Percentiles rank a stretch among this genome's conserved stretches.
Conservation (phyloP, 2,329 filamentous ascomycete species). For the Diaporthe sp. region DNA sequence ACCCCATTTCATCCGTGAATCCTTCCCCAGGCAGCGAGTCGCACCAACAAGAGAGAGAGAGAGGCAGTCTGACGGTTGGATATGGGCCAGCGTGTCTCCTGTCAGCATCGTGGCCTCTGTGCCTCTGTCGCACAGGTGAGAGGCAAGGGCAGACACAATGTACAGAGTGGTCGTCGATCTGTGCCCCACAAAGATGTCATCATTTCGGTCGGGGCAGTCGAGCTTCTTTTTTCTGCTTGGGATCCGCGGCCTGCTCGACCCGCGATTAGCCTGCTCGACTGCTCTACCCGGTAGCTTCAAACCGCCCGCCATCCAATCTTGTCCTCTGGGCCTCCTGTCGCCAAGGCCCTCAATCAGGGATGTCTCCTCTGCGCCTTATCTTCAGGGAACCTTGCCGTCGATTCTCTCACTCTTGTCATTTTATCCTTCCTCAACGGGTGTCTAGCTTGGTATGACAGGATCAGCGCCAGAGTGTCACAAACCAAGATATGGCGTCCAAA, state of each 20-base stretch:
- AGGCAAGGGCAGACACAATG: neutral
- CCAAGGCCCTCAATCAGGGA: slow-evolving; percentile 13
- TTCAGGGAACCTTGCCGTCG: neutral
- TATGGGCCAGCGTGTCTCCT: neutral
- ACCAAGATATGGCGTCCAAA: slow-evolving; percentile 10
- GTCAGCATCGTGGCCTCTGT: no score
- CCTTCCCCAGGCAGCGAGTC: slow-evolving; percentile 3
- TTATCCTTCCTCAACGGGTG: neutral
- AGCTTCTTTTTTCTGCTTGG: neutral
- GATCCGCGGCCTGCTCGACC: neutral
- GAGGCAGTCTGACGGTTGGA: neutral
- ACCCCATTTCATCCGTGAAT: slow-evolving; percentile 5
- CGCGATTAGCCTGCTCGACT: neutral
- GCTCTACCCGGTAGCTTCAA: slow-evolving; percentile 25
- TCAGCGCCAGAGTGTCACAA: neutral
- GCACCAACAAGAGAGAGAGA: no score
- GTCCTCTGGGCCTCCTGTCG: neutral
- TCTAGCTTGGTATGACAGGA: neutral
- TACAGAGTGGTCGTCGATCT: neutral
- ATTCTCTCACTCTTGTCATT: neutral
- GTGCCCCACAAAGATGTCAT: slow-evolving; percentile 10
- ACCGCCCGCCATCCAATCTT: slow-evolving; percentile 27
- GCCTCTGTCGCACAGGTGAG: neutral
- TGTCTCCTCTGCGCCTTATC: neutral
- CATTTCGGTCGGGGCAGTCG: neutral